Base-by-base conservation (phyloP, 345 rosid species). In the Eucalyptus virginea region DNA sequence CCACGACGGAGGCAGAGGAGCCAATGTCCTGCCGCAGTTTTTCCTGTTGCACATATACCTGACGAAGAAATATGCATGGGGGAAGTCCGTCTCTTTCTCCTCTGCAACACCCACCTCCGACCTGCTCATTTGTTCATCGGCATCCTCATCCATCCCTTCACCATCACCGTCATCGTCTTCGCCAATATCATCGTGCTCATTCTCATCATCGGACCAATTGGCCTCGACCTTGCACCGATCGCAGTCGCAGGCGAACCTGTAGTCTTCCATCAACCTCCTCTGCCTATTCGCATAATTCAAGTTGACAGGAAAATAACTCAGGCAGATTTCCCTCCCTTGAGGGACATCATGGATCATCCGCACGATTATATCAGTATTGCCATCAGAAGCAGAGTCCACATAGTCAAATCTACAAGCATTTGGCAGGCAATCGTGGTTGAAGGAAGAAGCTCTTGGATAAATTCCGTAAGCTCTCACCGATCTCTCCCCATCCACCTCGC, bases 331-430 rank as follows among this genome's bases (percentile, higher is more conserved):
- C 91, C 99, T 96, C 17, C 97, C 98, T 86, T 92, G 85, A 28
- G 97, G 96, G 52, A 96, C 95, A 90, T 96, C 99, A 86, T 98
- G 99, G 47, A 98, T 93, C 95, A 98, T 94, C 90, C 99, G 93
- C 88, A 96, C 91, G 40, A 95, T 88, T 40, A 97, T 93, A 89
- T 98, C 98, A 3, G 98, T 93, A 67, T 94, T 95, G 40, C 88
- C 88, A 26, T 86, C 93, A 6, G 88, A 18, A 54, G 80, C 92
- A 51, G 93, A 77, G 91, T 97, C 99, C 11, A 96, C 94, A 28
- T 97, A 96, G 86, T 96, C 99, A 77, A 98, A 97, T 89, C 98
- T 92, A 89, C 99, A 98, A 86, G 97, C 99, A 94, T 96, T 97
- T 40, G 99, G 99, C 34, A 96, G 97, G 92, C 98, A 98, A 81